phyloP scores from a whole-genome alignment of 371 early-diverging fungal species.

The Parasitella parasitica region DNA sequence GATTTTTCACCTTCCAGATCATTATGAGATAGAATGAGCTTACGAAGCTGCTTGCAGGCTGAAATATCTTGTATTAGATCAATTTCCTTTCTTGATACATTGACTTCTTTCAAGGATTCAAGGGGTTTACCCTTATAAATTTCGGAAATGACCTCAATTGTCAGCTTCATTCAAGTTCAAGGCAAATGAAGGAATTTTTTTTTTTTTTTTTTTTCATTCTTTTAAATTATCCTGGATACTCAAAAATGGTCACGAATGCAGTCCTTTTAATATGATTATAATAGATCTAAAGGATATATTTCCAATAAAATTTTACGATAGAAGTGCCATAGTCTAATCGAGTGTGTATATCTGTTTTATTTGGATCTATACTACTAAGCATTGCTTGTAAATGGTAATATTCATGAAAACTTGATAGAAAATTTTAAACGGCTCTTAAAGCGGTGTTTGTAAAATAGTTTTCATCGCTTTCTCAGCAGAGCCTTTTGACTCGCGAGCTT shows the following conservation, averaged over 20 bases:
- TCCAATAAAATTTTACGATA: too few species aligned
- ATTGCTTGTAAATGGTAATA: too few species aligned
- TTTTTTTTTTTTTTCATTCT: not conserved
- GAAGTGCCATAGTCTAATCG: too few species aligned
- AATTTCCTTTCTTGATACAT: constrained; percentile 59
- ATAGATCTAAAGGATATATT: not conserved
- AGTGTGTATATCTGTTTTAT: too few species aligned
- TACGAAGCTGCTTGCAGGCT: constrained; percentile 61
- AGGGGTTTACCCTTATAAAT: constrained; percentile 32
- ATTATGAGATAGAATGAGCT: constrained; percentile 73
- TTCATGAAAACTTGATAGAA: too few species aligned
- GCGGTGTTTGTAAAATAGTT: too few species aligned
- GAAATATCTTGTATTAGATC: constrained; percentile 70
- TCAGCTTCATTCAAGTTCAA: constrained; percentile 60
- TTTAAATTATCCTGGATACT: not conserved
- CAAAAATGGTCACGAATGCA: not conserved
- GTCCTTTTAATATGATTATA: not conserved
- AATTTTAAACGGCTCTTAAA: too few species aligned
- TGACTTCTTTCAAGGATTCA: constrained; percentile 50
- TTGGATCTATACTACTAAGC: too few species aligned
- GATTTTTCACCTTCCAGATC: constrained; percentile 51
- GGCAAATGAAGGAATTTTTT: not conserved
- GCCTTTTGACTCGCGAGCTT: constrained; percentile 1
- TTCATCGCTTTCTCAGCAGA: too few species aligned
- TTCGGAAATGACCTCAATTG: constrained; percentile 41